Percentiles rank a stretch among this genome's conserved stretches.
Conservation (phyloP, 83 land plant genomes). For the Diphasiastrum complanatum region DNA sequence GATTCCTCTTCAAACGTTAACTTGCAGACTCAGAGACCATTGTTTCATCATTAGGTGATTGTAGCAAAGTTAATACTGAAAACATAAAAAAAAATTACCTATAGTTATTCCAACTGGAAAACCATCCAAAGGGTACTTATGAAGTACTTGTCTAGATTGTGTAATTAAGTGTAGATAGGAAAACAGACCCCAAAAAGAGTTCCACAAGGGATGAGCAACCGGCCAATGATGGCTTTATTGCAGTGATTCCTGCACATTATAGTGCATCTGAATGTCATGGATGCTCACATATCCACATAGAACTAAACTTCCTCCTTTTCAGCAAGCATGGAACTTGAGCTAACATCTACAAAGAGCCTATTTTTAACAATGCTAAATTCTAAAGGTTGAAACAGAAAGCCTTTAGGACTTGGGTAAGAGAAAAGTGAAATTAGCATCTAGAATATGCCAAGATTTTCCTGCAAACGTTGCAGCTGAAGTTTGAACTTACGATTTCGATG, state of each 20-base stretch:
- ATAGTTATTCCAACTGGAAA: no score
- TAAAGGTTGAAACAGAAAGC: not conserved
- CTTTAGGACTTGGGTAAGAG: not conserved
- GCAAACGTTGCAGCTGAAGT: no score
- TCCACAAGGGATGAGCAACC: slow-evolving; percentile 20
- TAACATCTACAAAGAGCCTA: not conserved
- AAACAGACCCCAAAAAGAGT: slow-evolving; percentile 20
- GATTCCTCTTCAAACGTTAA: no score
- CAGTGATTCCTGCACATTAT: slow-evolving; percentile 9
- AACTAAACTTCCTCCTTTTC: not conserved
- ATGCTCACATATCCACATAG: not conserved
- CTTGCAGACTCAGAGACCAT: no score
- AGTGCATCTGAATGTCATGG: not conserved
- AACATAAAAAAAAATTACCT: no score
- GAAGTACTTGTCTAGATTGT: no score
- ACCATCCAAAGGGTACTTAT: no score
- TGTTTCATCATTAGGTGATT: no score
- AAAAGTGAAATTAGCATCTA: slow-evolving; percentile 3
- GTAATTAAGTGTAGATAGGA: no score
- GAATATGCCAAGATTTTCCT: slow-evolving; percentile 5
- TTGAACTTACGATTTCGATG: slow-evolving; percentile 62
- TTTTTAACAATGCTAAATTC: no score
- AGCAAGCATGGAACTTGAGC: not conserved
- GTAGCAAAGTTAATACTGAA: no score
- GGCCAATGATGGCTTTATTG: slow-evolving; percentile 17